Base-by-base conservation (phyloP, 2,329 filamentous ascomycete genomes). In the Dichotomopilus funicola region DNA sequence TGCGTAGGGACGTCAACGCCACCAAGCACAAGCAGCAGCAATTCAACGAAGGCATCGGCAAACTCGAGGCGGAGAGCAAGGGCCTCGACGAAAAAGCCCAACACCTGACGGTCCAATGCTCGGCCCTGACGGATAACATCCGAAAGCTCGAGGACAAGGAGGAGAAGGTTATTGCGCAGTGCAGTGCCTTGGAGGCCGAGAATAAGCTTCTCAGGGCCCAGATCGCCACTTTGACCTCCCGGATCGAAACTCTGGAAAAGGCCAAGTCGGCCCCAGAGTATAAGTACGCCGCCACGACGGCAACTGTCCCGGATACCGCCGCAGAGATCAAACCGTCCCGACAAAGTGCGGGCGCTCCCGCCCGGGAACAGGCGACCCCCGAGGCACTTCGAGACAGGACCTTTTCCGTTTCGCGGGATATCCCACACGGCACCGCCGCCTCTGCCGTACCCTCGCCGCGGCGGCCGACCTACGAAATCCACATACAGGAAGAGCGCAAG, bases 31-130 rank as follows among this genome's bases (percentile, higher is more conserved):
- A 75, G 34, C 71, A 74, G 38, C 78, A 78, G 2, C 66, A 67
- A 43, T 70, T 81, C 53, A 78, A 79, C 60, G 73, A 78, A 64
- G 75, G 19, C 27, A 38, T 36, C 35, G 34, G 7, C 27, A 9
- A 0, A n/a, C 43, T 51, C 5, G 47, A 51, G 33, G 27, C 41
- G 8, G 31, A 44, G 13, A 53, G 37, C 27, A 50, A 47, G n/a
- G 13, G 2, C 19, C 42, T 54, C 10, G 43, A 44, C 27, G 44
- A 50, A 2, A 41, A 51, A 27, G 27, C 37, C 12, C 27, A 51
- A n/a, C 40, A 50, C n/a, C 33, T 42, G 43, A 7, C 13, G 27
- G 33, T 31, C 12, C 51, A 50, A 34, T 51, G 33, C 33, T 11
- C 36, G 1, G 35, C 46, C 6, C 33, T 53, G 1, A 41, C 46